Evolutionary conservation across 176 grass and related monocot genomes (phyloP).

Genomic region (Phyllostachys edulis): DNA sequence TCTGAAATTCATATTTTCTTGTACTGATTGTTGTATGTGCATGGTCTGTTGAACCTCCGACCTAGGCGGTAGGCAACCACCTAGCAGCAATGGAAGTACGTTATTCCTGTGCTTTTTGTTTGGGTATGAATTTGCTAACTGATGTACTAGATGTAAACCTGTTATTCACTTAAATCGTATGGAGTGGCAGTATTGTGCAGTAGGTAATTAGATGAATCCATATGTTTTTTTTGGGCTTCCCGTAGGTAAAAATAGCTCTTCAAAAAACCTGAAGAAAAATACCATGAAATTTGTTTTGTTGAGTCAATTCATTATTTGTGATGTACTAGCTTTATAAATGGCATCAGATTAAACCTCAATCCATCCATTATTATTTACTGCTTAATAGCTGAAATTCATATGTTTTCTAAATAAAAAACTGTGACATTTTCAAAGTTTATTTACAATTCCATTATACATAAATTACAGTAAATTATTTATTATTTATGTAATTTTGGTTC

Average conservation of each 20-base stretch:
- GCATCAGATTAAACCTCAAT: no score
- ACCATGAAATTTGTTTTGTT: neutral
- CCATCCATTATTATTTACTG: no score
- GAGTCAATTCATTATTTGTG: neutral
- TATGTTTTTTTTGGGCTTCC: neutral
- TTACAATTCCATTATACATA: no score
- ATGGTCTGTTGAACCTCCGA: neutral
- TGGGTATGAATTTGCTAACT: slow-evolving; percentile 19
- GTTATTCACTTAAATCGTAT: slow-evolving; percentile 4
- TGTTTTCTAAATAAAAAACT: no score
- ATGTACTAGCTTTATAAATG: no score
- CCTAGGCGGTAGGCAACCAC: neutral
- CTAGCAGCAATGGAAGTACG: slow-evolving; percentile 17
- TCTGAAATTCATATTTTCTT: slow-evolving; percentile 20
- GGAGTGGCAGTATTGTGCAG: neutral
- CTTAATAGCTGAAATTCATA: no score
- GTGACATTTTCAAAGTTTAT: no score
- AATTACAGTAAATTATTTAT: no score
- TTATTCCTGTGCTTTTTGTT: neutral
- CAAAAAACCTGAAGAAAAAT: neutral
- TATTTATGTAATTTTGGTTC: no score
- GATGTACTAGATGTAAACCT: slow-evolving; percentile 23
- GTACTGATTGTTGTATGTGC: slow-evolving; percentile 36
- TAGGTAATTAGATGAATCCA: neutral
- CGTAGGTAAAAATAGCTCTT: neutral